Base-by-base conservation (phyloP, 768 basidiomycete species). In the Russula griseocarnosa region DNA sequence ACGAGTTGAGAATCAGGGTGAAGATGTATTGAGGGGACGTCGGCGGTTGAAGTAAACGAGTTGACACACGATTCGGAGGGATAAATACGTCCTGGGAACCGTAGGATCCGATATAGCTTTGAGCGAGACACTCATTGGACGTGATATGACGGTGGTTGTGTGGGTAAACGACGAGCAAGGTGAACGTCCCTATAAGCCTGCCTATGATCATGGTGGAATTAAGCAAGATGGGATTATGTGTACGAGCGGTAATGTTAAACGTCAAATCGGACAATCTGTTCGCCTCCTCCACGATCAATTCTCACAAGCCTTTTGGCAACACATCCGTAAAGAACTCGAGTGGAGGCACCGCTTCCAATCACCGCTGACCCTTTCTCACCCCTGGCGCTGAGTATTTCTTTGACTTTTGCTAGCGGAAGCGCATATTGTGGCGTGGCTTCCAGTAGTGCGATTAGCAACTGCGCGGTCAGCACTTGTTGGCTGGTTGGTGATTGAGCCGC, bases 231-330 rank as follows among this genome's bases (percentile, higher is more conserved):
- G 50, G n/a, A n/a, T 52, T 16, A 44, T 20, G 47, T 36, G 18
- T 42, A 9, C 34, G 3, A 40, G 16, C 6, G 38, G 38, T 40
- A 18, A 26, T 34, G 8, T 69, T 62, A 86, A 51, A 82, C 69
- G 72, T 90, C 86, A 72, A 91, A 92, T 66, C 82, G 82, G 28
- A 92, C 88, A 8, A 85, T 78, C 71, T 92, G 90, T 71, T 89
- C 88, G 38, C 88, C 81, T 5, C 84, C 82, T 22, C 87, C 83
- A 49, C 90, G 78, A 57, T 92, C 90, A 67, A 92, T 90, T 74
- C 83, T 87, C 64, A 92, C 72, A 57, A 92, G 74, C 65, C 87
- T 79, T 75, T 92, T 92, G 18, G 87, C 90, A n/a, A 92, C 87
- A 70, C 90, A 90, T 2, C 79, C 84, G 69, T 90, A 92, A 14